phyloP scores from a whole-genome alignment of 108 stramenopile genomes.

The Parietichytrium sp. region DNA sequence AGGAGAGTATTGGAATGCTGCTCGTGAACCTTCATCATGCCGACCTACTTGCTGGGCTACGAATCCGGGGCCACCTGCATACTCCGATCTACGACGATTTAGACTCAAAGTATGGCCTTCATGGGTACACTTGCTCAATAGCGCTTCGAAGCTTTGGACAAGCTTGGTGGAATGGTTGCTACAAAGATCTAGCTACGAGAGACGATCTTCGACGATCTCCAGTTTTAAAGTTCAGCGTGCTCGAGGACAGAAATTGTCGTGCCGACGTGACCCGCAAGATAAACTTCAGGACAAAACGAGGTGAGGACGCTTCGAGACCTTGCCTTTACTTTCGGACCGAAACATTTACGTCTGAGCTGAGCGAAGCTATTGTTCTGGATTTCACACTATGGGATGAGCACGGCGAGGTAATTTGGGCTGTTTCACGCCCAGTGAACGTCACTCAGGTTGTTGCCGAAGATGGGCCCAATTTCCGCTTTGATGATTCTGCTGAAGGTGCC shows the following conservation, averaged over 20 bases:
- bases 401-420: constrained; percentile 17
- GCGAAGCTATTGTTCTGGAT: not conserved
- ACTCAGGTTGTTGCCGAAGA: not conserved
- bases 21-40: not conserved
- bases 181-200: not conserved
- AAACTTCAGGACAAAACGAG: not conserved
- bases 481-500: not conserved
- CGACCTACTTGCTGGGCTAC: not conserved
- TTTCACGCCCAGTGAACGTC: not conserved
- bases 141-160: not conserved
- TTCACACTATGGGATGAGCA: constrained; percentile 28
- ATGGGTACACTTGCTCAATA: constrained; percentile 2
- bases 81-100: not conserved
- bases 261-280: not conserved
- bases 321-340: constrained; percentile 16
- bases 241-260: not conserved
- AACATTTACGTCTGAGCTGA: not conserved
- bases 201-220: too few species aligned
- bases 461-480: not conserved
- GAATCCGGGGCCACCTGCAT: not conserved
- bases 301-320: not conserved
- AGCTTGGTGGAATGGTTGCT: not conserved
- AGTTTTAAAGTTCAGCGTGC: not conserved
- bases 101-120: not conserved
- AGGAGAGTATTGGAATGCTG: not conserved